These are phyloP conservation scores for Trifolium subterraneum DNA, from an alignment of 306 rosid species.

Conservation along the genomic window DNA sequence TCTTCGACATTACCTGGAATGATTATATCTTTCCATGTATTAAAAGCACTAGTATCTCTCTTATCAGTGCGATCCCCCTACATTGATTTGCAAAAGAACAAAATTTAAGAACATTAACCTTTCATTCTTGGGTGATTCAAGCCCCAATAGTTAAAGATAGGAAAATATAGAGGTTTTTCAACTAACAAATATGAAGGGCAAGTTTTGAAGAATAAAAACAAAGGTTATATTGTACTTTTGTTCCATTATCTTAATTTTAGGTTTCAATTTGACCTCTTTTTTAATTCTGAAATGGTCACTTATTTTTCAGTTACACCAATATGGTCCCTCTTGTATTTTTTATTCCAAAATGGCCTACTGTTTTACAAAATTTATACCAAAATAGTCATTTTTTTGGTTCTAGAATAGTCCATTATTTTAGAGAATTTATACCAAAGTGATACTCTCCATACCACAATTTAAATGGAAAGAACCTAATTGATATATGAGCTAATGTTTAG, in stretches of 20 bases:
- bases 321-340: background rate
- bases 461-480: background rate
- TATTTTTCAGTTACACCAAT: background rate
- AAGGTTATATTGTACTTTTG: too few relatives aligned
- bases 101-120: constrained; percentile 33
- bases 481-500: background rate
- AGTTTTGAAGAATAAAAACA: too few relatives aligned
- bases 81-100: constrained; percentile 44
- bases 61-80: constrained; percentile 98
- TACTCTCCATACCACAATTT: background rate
- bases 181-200: background rate
- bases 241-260: too few relatives aligned
- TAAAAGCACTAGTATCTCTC: constrained; percentile 85
- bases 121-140: background rate
- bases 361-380: background rate
- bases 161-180: too few relatives aligned
- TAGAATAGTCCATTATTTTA: background rate
- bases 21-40: constrained; percentile 97
- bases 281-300: background rate
- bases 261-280: constrained; percentile 8
- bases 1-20: constrained; percentile 96
- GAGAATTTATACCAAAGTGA: background rate
- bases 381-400: background rate
- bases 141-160: constrained; percentile 3
- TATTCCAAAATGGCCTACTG: background rate